Evolutionary conservation across 2,329 filamentous ascomycete species (phyloP), one percentile per base, ranked within the genome.

Genomic region (Fusarium tricinctum): DNA sequence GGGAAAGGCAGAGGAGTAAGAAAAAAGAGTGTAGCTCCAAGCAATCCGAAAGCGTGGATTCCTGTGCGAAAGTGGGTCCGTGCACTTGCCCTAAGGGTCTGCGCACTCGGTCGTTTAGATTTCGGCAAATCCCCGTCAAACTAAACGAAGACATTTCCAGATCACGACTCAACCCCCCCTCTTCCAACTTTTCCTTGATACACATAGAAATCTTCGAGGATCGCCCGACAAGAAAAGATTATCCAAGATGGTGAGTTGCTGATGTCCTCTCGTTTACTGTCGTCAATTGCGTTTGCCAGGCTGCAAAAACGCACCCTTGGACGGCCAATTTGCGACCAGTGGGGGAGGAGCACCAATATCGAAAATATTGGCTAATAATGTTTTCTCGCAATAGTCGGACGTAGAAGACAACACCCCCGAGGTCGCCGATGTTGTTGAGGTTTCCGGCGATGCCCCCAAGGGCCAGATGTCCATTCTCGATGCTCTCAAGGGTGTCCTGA

Each of bases 351-450:
- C 32, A 23, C 32, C 14, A 19, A 20, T 43, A 59, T 38, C 17
- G 38, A 43, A 43, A 51, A 55, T 63, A 44, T 38, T 59, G 49
- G 72, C 73, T 76, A 70, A 75, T 63, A 30, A 45, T 54, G 38
- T 35, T 35, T 49, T 38, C 45, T 54, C 42, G 58, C 62, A 59
- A 69, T 76, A 97, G 96, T 98, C 95, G 94, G 95, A 98, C 94
- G 95, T 95, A 98, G 96, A 98, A 97, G 95, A 98, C 92, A 94
- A 91, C 85, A 91, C 91, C 84, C 91, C 92, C 85, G 92, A 92
- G 81, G 94, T 89, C 80, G 82, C 84, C 80, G 89, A 92, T 81
- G 96, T 97, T 88, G 94, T 98, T 84, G 95, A 98, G 86, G 94
- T 97, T 82, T 91, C 91, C 81, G 94, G 92, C 84, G 94, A 97